Conservation (phyloP, 306 rosid species). For the Prinsepia uniflora region DNA sequence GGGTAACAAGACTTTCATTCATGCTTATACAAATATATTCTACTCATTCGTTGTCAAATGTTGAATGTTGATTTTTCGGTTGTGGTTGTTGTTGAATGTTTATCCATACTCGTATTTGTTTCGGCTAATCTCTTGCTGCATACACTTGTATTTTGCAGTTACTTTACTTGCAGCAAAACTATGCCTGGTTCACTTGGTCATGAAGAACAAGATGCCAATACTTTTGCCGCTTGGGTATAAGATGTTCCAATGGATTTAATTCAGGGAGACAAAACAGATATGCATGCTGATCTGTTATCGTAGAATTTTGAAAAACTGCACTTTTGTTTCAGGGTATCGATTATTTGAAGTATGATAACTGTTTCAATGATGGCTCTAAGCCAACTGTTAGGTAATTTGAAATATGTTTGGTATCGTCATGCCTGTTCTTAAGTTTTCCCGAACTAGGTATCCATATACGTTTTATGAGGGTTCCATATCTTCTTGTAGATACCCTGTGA, state of each 20-base stretch:
- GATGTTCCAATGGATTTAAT: conserved; percentile 7
- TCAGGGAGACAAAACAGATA: not conserved
- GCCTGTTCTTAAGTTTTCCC: not conserved
- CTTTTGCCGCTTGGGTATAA: conserved; percentile 89
- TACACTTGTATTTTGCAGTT: conserved; percentile 40
- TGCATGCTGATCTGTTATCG: not conserved
- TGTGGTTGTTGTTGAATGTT: too few relatives aligned
- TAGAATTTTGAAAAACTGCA: not conserved
- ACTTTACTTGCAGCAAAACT: conserved; percentile 77
- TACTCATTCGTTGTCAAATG: not conserved
- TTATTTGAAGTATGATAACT: conserved; percentile 96
- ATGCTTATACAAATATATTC: not conserved
- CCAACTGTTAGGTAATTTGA: conserved; percentile 67
- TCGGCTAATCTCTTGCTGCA: not conserved
- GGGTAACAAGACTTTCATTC: conserved; percentile 46
- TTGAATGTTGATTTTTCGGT: not conserved
- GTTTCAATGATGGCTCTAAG: conserved; percentile 59
- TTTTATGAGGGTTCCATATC: not conserved
- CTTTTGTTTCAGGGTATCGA: conserved; percentile 73
- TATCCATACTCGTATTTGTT: too few relatives aligned
- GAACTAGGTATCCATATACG: not conserved
- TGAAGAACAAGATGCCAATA: conserved; percentile 86
- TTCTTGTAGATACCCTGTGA: conserved; percentile 65
- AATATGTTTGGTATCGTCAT: not conserved
- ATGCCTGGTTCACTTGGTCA: conserved; percentile 96